phyloP scores from a whole-genome alignment of 2,329 filamentous ascomycete species.

The Gaeumannomyces sp. region DNA sequence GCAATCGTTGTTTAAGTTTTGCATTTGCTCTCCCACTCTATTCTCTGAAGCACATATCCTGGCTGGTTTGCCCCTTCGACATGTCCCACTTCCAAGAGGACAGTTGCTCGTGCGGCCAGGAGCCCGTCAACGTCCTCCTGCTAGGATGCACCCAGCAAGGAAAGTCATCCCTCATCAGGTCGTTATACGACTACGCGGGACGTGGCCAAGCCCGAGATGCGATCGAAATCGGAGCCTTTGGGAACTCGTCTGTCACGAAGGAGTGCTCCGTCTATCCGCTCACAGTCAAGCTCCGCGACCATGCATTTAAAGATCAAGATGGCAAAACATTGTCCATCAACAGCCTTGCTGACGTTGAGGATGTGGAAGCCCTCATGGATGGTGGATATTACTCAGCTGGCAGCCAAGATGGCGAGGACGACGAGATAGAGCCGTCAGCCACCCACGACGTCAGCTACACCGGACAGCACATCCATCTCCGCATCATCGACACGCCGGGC shows the following conservation, averaged over 20 bases:
- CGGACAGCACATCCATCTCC: neutral
- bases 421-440: neutral
- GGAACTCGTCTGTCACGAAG: neutral
- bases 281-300: neutral
- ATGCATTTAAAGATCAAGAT: neutral
- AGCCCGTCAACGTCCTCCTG: neutral
- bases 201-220: neutral
- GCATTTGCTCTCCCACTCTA: neutral
- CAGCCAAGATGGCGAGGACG: neutral
- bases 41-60: too few relatives aligned
- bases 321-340: neutral
- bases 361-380: neutral
- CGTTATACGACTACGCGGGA: neutral
- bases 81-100: neutral
- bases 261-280: neutral
- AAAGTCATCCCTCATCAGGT: neutral
- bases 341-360: neutral
- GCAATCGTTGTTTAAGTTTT: neutral
- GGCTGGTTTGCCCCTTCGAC: neutral
- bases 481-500: slow-evolving; percentile 5
- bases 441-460: neutral
- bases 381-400: neutral
- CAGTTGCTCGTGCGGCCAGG: neutral
- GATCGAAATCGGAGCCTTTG: neutral
- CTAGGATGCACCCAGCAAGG: neutral